phyloP scores from a whole-genome alignment of 1,284 basidiomycete species.

The Sanghuangporus baumii region DNA sequence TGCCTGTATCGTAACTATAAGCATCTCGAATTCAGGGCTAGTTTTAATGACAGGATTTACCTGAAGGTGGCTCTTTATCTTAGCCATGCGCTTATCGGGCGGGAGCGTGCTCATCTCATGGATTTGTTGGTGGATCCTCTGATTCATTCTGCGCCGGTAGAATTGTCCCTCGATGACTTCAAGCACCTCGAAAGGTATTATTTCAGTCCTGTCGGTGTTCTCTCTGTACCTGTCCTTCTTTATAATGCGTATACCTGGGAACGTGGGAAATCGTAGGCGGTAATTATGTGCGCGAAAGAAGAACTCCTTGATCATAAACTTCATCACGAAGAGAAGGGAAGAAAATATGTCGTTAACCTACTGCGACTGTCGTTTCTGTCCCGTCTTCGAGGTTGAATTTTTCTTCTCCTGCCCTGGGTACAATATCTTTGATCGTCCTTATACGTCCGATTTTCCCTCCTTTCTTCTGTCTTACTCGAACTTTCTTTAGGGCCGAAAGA shows the following conservation, averaged over 20 bases:
- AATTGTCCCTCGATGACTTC: conserved; percentile 24
- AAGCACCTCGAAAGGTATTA: conserved; percentile 26
- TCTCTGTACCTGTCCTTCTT: neutral
- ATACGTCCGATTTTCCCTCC: conserved; percentile 14
- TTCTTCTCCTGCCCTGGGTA: conserved; percentile 27
- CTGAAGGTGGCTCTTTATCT: conserved; percentile 14
- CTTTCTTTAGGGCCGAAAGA: neutral
- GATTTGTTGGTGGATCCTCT: conserved; percentile 21
- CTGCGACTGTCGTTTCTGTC: conserved; percentile 25
- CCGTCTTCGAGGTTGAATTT: conserved; percentile 30
- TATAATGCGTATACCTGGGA: conserved; percentile 21
- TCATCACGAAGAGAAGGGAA: neutral
- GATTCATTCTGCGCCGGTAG: conserved; percentile 22
- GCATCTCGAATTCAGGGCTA: neutral
- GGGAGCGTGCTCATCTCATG: conserved; percentile 24
- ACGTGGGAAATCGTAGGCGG: conserved; percentile 18
- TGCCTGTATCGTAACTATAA: neutral
- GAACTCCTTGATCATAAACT: conserved; percentile 26
- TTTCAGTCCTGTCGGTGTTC: conserved; percentile 18
- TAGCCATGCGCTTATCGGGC: conserved; percentile 19
- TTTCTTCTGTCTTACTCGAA: conserved; percentile 5
- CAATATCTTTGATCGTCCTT: conserved; percentile 27
- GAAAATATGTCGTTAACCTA: conserved; percentile 16
- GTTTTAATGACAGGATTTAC: neutral
- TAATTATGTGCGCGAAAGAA: conserved; percentile 23